Conservation (phyloP, 139 green algal species). For the Trebouxia sp. region DNA sequence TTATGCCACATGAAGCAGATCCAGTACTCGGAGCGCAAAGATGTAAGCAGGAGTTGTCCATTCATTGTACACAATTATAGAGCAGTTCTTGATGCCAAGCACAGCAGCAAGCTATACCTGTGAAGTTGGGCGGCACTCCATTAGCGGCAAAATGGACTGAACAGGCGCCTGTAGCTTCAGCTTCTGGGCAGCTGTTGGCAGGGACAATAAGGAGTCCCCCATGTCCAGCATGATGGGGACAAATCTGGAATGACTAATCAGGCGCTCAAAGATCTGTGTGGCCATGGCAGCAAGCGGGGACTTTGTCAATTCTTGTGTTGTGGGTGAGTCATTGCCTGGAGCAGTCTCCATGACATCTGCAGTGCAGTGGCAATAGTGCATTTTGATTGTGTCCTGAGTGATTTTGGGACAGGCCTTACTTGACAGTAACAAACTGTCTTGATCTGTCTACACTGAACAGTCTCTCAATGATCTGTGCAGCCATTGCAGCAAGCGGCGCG, state of each 20-base stretch:
- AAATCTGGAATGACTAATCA: conserved; percentile 43
- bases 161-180: conserved; percentile 34
- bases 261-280: conserved; percentile 43
- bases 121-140: background rate
- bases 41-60: no score
- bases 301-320: background rate
- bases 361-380: no score
- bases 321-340: background rate
- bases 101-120: conserved; percentile 15
- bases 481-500: no score
- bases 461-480: no score
- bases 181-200: background rate
- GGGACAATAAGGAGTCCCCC: conserved; percentile 22
- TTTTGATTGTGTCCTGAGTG: no score
- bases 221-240: conserved; percentile 40
- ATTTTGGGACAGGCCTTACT: no score
- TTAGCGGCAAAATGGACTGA: conserved; percentile 48
- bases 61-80: no score
- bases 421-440: no score
- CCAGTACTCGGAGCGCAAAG: no score
- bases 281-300: background rate
- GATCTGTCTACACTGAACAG: no score
- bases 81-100: no score
- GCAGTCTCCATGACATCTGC: background rate
- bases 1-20: no score